A percentile compares a stretch with the other conserved stretches of the same genome.
Evolutionary conservation across 176 grass and related monocot genomes (phyloP).

Genomic region (Ampelocalamus luodianensis): DNA sequence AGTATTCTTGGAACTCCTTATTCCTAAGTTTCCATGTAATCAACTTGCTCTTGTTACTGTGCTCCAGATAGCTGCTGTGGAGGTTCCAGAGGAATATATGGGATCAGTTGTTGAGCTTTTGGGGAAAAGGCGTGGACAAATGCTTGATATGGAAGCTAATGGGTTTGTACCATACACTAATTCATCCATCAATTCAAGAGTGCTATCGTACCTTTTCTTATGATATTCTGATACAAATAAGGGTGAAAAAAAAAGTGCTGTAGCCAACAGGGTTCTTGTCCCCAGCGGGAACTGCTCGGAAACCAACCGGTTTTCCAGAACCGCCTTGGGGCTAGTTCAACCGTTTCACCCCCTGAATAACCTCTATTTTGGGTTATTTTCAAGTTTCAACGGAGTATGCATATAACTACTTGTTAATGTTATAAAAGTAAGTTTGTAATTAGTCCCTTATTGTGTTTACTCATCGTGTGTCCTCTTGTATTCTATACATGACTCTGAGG

Average conservation of each 20-base stretch:
- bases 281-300: neutral
- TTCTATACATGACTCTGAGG: neutral
- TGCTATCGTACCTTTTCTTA: neutral
- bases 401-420: neutral
- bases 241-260: neutral
- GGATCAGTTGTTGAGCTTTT: conserved; percentile 93
- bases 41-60: conserved; percentile 44
- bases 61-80: conserved; percentile 88
- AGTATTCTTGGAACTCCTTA: conserved; percentile 42
- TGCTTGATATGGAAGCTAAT: conserved; percentile 89
- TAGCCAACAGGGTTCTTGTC: neutral
- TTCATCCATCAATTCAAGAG: conserved; percentile 15
- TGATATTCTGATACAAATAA: neutral
- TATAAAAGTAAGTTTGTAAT: neutral
- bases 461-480: neutral
- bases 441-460: neutral
- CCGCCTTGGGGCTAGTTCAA: neutral
- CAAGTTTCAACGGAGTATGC: neutral
- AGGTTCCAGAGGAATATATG: conserved; percentile 89
- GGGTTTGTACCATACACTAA: conserved; percentile 60
- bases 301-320: neutral
- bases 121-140: conserved; percentile 89
- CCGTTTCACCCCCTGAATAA: neutral
- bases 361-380: neutral
- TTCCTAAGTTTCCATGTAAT: conserved; percentile 22